These are phyloP conservation scores for Stemphylium lycopersici DNA, from an alignment of 2,329 filamentous ascomycete species.

Conservation along the genomic window DNA sequence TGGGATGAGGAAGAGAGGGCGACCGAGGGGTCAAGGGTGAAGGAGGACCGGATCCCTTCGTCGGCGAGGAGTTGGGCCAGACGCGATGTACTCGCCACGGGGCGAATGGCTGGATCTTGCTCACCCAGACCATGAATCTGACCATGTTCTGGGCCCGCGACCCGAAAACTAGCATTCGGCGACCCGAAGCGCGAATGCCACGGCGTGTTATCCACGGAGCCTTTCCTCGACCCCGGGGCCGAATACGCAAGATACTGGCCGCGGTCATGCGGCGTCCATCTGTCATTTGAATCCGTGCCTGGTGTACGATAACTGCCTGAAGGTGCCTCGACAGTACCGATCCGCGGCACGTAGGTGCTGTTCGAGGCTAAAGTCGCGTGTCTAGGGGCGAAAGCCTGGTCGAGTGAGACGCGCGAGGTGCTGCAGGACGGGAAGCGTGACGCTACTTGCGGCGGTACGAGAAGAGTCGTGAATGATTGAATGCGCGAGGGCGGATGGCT, in stretches of 20 bases:
- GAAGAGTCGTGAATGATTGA: neutral
- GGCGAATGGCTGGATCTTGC: constrained; percentile 12
- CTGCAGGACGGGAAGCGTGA: neutral
- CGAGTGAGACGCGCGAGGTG: neutral
- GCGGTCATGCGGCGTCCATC: constrained; percentile 29
- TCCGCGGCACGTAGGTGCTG: neutral
- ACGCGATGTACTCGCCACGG: constrained; percentile 15
- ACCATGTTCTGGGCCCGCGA: neutral
- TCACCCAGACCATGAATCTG: no score
- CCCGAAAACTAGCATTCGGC: neutral
- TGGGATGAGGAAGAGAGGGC: neutral
- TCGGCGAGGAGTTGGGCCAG: neutral
- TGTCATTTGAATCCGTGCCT: neutral
- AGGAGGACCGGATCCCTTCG: neutral
- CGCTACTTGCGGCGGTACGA: constrained; percentile 1
- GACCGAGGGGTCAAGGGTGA: neutral
- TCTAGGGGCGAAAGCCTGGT: neutral
- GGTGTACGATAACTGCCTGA: neutral
- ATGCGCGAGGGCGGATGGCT: neutral
- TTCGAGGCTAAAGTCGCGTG: neutral
- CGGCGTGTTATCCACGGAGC: constrained; percentile 19
- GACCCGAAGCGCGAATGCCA: constrained; percentile 2
- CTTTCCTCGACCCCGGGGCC: constrained; percentile 30
- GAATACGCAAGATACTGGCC: constrained; percentile 32
- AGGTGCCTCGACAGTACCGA: constrained; percentile 2